Evolutionary conservation across 441 rosid genomes (phyloP).

Genomic region (Jatropha podagrica): DNA sequence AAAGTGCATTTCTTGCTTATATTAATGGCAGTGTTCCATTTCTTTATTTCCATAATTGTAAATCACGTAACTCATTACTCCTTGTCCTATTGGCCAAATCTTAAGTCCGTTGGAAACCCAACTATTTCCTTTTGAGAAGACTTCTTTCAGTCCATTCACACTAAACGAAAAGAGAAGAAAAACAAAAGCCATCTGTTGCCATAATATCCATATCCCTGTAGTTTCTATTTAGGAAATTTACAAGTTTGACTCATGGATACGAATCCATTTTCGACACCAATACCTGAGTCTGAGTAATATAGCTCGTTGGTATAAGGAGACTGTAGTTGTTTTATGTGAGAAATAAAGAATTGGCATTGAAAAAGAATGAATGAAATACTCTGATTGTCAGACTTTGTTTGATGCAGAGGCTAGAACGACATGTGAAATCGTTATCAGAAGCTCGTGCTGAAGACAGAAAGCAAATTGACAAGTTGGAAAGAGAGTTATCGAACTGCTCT

Average conservation of each 20-base stretch:
- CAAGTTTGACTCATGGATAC: too few relatives aligned
- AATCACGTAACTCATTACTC: background rate
- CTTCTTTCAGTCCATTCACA: background rate
- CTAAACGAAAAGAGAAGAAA: background rate
- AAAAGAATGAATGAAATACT: background rate
- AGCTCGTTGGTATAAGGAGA: background rate
- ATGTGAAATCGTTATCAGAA: conserved; percentile 55
- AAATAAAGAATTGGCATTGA: background rate
- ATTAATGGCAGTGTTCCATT: background rate
- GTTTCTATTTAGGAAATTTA: too few relatives aligned
- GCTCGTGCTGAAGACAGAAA: conserved; percentile 56
- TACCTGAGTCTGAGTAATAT: too few relatives aligned
- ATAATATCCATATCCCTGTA: too few relatives aligned
- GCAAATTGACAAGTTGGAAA: conserved; percentile 58
- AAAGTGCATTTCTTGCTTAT: background rate
- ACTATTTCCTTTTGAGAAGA: background rate
- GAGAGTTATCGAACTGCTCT: conserved; percentile 66
- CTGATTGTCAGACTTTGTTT: conserved; percentile 19
- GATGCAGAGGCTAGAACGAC: conserved; percentile 62
- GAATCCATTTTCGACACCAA: too few relatives aligned
- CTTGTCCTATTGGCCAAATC: background rate
- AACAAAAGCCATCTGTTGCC: too few relatives aligned
- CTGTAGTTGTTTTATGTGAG: background rate
- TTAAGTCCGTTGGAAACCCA: background rate
- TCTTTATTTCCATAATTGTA: background rate